Evolutionary conservation across 2,329 filamentous ascomycete genomes (phyloP), one percentile per base, ranked within the genome.

Genomic region (Teratosphaeria zuluensis): DNA sequence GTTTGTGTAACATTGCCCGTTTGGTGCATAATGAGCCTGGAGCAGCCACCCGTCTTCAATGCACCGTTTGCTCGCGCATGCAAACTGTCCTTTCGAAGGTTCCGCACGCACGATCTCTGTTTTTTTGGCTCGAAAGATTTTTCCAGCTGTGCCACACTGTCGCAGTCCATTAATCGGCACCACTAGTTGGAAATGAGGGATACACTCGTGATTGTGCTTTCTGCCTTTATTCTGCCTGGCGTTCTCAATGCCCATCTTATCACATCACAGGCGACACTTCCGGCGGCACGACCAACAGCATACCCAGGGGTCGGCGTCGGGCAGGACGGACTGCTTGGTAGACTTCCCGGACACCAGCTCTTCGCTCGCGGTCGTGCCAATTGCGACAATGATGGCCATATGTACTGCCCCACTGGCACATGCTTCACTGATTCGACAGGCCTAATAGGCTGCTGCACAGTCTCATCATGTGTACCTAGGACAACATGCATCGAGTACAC

Each of bases 381-480:
- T n/a, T 56, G 59, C 59, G 56, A 61, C 48, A 42, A 30, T 12
- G 42, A 55, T n/a, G 28, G 30, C 21, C 19, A 46, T 21, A 54
- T 59, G 12, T 38, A 19, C 14, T 58, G 56, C 53, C 32, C 58
- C 16, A 56, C 38, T 6, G 56, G 61, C 9, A 65, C 61, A 3
- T 65, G 61, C 59, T 65, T 58, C 55, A 62, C 61, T 4, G 62
- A 58, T 28, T 42, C 11, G 33, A 56, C 54, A 31, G 58, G 60
- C 9, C 59, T 58, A 6, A 56, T 66, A 16, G 63, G 65, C 28
- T 66, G 63, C 53, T 65, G 63, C 55, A 58, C 59, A 31, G 59
- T 55, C 14, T 51, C 62, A 11, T 60, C 55, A 19, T 65, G 63
- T 42, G 58, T 35, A 21, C 57, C 61, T 16, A 56, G 65, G 21